Base-by-base conservation (phyloP, 2,329 filamentous ascomycete genomes). In the Metarhizium humberi region DNA sequence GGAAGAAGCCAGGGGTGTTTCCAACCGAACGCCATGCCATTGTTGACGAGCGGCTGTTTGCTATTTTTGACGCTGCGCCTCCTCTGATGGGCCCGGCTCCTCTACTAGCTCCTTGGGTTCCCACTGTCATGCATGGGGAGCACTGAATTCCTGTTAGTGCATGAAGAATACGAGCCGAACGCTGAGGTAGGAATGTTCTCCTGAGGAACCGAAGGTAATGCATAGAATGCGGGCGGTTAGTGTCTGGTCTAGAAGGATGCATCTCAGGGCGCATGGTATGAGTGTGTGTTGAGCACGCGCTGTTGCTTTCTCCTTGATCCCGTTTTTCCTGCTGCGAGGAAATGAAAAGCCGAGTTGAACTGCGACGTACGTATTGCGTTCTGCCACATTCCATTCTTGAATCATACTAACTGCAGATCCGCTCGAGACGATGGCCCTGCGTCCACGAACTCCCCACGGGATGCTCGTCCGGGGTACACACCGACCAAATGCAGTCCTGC, bases 41-140 rank as follows among this genome's bases (percentile, higher is more conserved):
- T 14, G n/a, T 30, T 14, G 16, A 14, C 6, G 32, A 25, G 25
- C 25, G 25, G 25, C n/a, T 13, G 4, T 38, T 38, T 53, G 51
- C 55, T 54, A 56, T 56, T 56, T 48, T 56, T 56, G 51, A 50
- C 32, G 25, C 48, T 54, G 48, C 51, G 30, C 51, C 48, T 38
- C 40, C 43, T 30, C 54, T 20, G 43, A 51, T 40, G 32, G 51
- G 25, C 25, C 48, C 10, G 30, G 47, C 14, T 49, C 16, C 10
- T 18, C 7, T 25, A 16, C 54, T 47, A 29, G 34, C 16, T 45
- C 25, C 36, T 32, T 20, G 14, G 25, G 14, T 38, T 49, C 50
- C 49, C 52, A 53, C 52, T 10, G 20, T 30, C 45, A 32, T 20
- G 45, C 45, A 42, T 43, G 8, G 34, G 25, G n/a, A 7, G 40